Base-by-base conservation (phyloP, 2,329 filamentous ascomycete species). In the Phialophora tarda region DNA sequence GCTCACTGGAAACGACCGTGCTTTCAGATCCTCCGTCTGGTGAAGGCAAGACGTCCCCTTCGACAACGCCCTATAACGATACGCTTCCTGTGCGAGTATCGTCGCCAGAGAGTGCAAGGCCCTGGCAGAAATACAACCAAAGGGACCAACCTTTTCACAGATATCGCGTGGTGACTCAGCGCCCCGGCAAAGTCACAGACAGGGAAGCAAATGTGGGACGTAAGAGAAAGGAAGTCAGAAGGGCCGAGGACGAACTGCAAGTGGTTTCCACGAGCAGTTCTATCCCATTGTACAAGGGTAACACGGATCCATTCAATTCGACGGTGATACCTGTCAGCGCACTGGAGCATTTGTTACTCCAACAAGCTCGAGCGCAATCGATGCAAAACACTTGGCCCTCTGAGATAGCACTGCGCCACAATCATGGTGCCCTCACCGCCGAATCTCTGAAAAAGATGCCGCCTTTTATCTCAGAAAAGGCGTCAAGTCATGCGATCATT, bases 371-470 rank as follows among this genome's bases (percentile, higher is more conserved):
- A 34, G 44, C 41, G 21, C 58, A 60, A 23, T 50, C 58, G 21
- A 51, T 51, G 58, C 41, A 50, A 38, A 60, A 50, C 58, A 60
- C 58, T 12, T 60, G 58, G 58, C 58, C 58, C 4, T 60, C 58
- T 11, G 58, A 60, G 44, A 60, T 60, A 50, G 58, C 58, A 26
- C 11, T 60, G 26, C 58, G 58, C 50, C 58, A 60, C 41, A 60
- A 60, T 34, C 58, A 60, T 23, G 11, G 24, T 23, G 58, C 28
- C 8, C 58, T 60, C 4, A 60, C 58, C 26, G 44, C 44, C 26
- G 58, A 60, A 26, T 60, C 58, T 23, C 21, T 60, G 28, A 60
- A 34, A 17, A 48, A 38, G 6, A 50, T 50, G 28, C 44, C 58
- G 30, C 24, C 58, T 24, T 48, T 51, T 44, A 24, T 50, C 26